phyloP scores from a whole-genome alignment of 2,329 filamentous ascomycete genomes.

The Alternaria dauci region DNA sequence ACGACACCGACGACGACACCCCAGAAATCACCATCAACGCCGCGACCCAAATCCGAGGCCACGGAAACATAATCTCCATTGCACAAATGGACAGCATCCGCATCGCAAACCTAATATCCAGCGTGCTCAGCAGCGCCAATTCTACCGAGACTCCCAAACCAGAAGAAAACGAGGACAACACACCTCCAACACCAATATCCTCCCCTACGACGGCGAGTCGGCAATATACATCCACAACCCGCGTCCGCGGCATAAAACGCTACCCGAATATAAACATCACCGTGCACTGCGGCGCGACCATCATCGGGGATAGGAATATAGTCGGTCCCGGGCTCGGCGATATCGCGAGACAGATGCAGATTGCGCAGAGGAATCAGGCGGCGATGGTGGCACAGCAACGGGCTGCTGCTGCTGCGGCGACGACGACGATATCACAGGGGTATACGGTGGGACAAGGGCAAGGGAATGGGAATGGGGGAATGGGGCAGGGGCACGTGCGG shows the following conservation, averaged over 20 bases:
- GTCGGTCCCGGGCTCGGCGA: constrained; percentile 46
- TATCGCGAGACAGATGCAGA: constrained; percentile 45
- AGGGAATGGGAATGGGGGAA: too few species aligned
- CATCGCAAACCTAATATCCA: constrained; percentile 39
- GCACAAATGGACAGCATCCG: constrained; percentile 42
- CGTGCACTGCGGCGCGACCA: constrained; percentile 46
- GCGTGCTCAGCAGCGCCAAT: constrained; percentile 28
- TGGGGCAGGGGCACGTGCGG: not conserved
- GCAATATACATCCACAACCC: constrained; percentile 14
- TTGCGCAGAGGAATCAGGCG: constrained; percentile 37
- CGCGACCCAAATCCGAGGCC: constrained; percentile 44
- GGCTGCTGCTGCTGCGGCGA: not conserved
- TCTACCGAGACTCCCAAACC: too few species aligned
- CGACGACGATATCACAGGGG: too few species aligned
- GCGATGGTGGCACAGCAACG: constrained; percentile 26
- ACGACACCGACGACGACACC: constrained; percentile 14
- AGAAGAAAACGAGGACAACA: too few species aligned
- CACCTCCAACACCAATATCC: not conserved
- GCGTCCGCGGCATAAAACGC: constrained; percentile 15
- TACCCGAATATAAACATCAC: constrained; percentile 41
- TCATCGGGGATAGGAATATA: constrained; percentile 48
- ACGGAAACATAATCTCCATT: constrained; percentile 47
- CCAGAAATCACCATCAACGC: constrained; percentile 49
- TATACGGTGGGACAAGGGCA: not conserved
- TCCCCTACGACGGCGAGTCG: not conserved